Evolutionary conservation across 306 rosid genomes (phyloP).

Genomic region (Fagus crenata): DNA sequence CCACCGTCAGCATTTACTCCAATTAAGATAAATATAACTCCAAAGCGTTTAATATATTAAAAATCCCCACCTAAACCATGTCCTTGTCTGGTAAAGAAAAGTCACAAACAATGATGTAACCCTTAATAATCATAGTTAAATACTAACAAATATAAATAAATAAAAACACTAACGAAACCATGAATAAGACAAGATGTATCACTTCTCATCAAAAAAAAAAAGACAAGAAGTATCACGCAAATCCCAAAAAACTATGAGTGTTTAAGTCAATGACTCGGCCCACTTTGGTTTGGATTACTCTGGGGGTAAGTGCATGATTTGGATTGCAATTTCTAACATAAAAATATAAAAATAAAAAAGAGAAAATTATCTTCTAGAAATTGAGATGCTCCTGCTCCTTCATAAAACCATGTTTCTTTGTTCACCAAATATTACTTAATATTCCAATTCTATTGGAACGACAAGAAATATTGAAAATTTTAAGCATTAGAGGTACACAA

Average conservation of each 20-base stretch:
- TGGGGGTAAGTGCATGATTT: conserved; percentile 31
- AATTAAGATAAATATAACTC: background rate
- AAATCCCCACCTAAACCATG: background rate
- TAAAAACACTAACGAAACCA: background rate
- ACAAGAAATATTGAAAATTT: background rate
- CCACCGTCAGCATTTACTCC: background rate
- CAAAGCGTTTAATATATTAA: background rate
- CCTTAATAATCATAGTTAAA: background rate
- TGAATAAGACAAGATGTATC: conserved; percentile 5
- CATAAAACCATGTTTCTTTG: conserved; percentile 23
- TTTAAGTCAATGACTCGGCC: conserved; percentile 48
- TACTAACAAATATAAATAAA: background rate
- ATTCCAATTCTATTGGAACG: background rate
- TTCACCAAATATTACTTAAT: background rate
- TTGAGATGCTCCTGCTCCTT: conserved; percentile 29
- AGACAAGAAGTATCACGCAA: conserved; percentile 44
- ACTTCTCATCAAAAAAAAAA: conserved; percentile 8
- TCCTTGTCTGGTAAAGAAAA: background rate
- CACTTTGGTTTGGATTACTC: conserved; percentile 31
- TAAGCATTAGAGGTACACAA: background rate
- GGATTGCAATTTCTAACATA: conserved; percentile 26
- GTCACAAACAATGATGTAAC: background rate
- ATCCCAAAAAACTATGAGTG: conserved; percentile 22
- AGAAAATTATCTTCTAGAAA: conserved; percentile 27
- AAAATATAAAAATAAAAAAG: background rate